Percentiles rank a stretch among this genome's conserved stretches.
Evolutionary conservation across 192 early-diverging fungal species (phyloP).

Genomic region (Rhizophagus clarus): DNA sequence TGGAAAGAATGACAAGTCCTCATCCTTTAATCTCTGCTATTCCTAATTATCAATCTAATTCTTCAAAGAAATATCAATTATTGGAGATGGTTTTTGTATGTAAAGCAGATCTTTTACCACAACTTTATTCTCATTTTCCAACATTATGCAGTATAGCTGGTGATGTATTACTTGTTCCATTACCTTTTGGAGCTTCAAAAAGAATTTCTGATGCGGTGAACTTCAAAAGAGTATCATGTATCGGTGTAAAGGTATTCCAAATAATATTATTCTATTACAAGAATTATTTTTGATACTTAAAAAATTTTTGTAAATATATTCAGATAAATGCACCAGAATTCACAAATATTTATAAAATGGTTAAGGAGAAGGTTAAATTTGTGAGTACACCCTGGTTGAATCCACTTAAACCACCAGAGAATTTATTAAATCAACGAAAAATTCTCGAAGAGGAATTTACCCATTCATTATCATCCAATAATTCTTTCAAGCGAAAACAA

Average conservation of each 20-base stretch:
- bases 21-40: not conserved
- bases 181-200: not conserved
- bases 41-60: not conserved
- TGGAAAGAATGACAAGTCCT: slow-evolving; percentile 7
- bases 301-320: not conserved
- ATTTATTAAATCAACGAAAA: slow-evolving; percentile 3
- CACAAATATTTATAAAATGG: slow-evolving; percentile 8
- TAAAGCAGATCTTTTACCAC: slow-evolving; percentile 1
- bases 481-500: not conserved
- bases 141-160: slow-evolving; percentile 2
- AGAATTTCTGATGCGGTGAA: not conserved
- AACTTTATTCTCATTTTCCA: slow-evolving; percentile 24
- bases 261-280: not conserved
- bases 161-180: slow-evolving; percentile 28
- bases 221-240: slow-evolving; percentile 11
- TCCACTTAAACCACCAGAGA: not conserved
- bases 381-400: slow-evolving; percentile 18
- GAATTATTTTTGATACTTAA: not conserved
- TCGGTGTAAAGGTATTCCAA: slow-evolving; percentile 30
- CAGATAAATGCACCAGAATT: not conserved
- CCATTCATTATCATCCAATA: not conserved
- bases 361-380: slow-evolving; percentile 1
- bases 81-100: slow-evolving; percentile 26
- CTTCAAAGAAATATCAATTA: not conserved
- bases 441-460: not conserved